Conservation (phyloP, 306 rosid species). For the Aeschynomene evenia region DNA sequence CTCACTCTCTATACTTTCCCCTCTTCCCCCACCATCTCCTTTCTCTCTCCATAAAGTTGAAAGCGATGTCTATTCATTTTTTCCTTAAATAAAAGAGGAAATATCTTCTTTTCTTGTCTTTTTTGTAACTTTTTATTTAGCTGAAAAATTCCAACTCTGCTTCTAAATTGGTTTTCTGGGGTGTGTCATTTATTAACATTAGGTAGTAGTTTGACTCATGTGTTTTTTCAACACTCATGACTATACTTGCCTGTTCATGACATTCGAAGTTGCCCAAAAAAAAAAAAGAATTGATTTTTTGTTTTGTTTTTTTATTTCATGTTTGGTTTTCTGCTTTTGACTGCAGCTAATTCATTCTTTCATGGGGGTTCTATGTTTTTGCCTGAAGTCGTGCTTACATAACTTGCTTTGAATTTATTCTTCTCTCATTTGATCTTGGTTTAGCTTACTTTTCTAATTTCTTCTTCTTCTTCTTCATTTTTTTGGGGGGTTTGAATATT, state of each 20-base stretch:
- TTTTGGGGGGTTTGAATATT: not conserved
- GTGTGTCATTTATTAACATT: constrained; percentile 8
- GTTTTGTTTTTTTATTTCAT: constrained; percentile 2
- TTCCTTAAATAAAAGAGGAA: not conserved
- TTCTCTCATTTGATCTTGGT: constrained; percentile 24
- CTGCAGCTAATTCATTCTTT: constrained; percentile 26
- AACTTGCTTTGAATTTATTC: constrained; percentile 36
- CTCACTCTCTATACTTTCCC: constrained; percentile 37
- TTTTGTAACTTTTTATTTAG: not conserved
- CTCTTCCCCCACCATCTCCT: constrained; percentile 1
- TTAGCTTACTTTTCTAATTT: constrained; percentile 12
- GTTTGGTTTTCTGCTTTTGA: constrained; percentile 42
- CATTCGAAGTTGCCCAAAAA: constrained; percentile 31
- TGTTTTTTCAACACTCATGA: constrained; percentile 50
- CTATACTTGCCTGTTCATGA: not conserved
- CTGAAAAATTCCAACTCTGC: constrained; percentile 33
- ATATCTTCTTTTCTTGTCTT: not conserved
- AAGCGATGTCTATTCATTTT: constrained; percentile 29
- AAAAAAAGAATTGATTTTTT: constrained; percentile 22
- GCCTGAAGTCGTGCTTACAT: constrained; percentile 29
- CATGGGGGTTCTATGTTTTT: constrained; percentile 20
- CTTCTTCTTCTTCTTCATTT: constrained; percentile 15
- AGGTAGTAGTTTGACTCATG: constrained; percentile 59
- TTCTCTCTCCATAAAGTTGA: constrained; percentile 38
- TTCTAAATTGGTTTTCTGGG: constrained; percentile 30